phyloP scores from a whole-genome alignment of 225 moss, liverwort and hornwort genomes.

The Bryoerythrophyllum caledonicum region DNA sequence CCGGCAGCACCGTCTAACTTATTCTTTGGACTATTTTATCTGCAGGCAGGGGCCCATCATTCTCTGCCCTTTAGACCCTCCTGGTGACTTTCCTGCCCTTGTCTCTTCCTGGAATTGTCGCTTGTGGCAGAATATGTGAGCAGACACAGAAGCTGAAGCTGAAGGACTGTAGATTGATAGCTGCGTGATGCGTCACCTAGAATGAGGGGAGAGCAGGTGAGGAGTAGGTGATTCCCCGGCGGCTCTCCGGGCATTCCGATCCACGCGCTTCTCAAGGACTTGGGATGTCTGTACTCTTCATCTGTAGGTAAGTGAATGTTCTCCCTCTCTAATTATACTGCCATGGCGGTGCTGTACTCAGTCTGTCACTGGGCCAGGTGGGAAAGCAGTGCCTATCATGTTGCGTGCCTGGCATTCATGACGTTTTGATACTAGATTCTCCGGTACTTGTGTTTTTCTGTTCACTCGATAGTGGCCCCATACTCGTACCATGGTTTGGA shows the following conservation, averaged over 20 bases:
- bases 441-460: neutral
- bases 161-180: neutral
- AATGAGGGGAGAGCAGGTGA: constrained; percentile 25
- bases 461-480: neutral
- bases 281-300: neutral
- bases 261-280: neutral
- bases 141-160: neutral
- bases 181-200: neutral
- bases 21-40: neutral
- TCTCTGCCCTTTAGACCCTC: neutral
- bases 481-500: neutral
- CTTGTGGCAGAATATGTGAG: neutral
- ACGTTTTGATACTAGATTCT: neutral
- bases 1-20: neutral
- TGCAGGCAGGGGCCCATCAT: too few species aligned
- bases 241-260: constrained; percentile 4
- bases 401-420: too few species aligned
- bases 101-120: neutral
- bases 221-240: constrained; percentile 22
- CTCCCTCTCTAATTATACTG: too few species aligned
- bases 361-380: too few species aligned
- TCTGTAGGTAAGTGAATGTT: too few species aligned
- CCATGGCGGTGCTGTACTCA: too few species aligned
- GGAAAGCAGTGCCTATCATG: too few species aligned
- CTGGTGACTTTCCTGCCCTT: neutral